Conservation (phyloP, 2,329 filamentous ascomycete species). For the Corniculantispora saksenae region DNA sequence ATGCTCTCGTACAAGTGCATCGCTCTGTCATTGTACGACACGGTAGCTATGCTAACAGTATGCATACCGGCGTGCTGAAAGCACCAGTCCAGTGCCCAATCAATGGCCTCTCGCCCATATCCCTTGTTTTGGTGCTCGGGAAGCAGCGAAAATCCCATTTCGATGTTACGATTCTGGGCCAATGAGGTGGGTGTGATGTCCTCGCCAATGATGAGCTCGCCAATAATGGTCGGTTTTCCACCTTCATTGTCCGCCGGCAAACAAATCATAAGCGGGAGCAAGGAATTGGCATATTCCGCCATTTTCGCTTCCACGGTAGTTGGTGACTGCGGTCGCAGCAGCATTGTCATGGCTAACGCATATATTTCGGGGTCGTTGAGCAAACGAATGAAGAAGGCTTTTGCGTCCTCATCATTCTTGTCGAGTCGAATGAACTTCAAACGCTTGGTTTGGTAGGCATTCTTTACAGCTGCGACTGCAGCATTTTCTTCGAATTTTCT, state of each 20-base stretch:
- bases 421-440: background rate
- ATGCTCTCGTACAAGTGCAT: slow-evolving; percentile 44
- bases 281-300: background rate
- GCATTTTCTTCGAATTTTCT: background rate
- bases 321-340: background rate
- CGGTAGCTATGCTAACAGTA: slow-evolving; percentile 40
- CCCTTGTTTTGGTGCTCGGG: slow-evolving; percentile 38
- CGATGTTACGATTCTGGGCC: slow-evolving; percentile 15
- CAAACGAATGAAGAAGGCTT: background rate
- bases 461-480: background rate
- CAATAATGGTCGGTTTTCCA: background rate
- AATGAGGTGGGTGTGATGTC: background rate
- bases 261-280: background rate
- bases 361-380: slow-evolving; percentile 7
- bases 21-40: slow-evolving; percentile 45
- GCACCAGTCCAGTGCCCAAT: slow-evolving; percentile 48
- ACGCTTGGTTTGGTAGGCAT: background rate
- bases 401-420: background rate
- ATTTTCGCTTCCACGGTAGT: background rate
- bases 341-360: background rate
- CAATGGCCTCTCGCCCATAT: slow-evolving; percentile 48
- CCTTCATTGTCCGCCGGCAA: background rate
- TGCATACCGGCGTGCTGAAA: slow-evolving; percentile 48
- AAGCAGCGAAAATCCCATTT: slow-evolving; percentile 40
- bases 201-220: background rate